Percentiles rank a stretch among this genome's conserved stretches.
Evolutionary conservation across 2,329 filamentous ascomycete genomes (phyloP).

Genomic region (Fusarium sp.): DNA sequence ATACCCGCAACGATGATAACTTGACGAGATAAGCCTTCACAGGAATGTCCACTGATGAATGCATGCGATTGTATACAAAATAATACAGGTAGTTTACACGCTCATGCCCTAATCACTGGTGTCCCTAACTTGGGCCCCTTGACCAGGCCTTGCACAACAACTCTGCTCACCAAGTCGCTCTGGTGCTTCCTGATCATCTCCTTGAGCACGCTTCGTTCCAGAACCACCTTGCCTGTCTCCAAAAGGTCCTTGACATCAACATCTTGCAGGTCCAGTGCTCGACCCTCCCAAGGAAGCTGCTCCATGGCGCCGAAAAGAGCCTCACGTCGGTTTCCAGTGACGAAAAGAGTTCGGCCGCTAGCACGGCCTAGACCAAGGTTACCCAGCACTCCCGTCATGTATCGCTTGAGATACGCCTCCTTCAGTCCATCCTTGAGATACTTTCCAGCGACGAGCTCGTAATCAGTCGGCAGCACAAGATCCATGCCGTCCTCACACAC

Average conservation of each 20-base stretch:
- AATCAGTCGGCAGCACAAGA: constrained; percentile 66
- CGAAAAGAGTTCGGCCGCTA: constrained; percentile 78
- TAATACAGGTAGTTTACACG: constrained; percentile 45
- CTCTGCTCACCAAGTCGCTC: constrained; percentile 67
- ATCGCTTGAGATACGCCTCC: constrained; percentile 68
- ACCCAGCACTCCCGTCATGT: constrained; percentile 74
- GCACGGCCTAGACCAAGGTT: constrained; percentile 75
- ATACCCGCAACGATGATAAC: constrained; percentile 11
- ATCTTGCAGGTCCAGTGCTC: constrained; percentile 75
- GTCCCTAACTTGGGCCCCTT: constrained; percentile 51
- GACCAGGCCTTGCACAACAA: constrained; percentile 57
- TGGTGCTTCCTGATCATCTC: constrained; percentile 78
- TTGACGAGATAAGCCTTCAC: not conserved
- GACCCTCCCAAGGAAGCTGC: constrained; percentile 72
- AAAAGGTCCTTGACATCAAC: constrained; percentile 97
- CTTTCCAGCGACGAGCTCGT: constrained; percentile 54
- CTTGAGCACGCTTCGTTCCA: constrained; percentile 84
- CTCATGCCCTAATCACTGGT: constrained; percentile 48
- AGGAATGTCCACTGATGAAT: not conserved
- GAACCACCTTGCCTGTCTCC: constrained; percentile 83
- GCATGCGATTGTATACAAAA: constrained; percentile 42
- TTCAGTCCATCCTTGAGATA: constrained; percentile 60
- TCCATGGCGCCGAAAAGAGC: constrained; percentile 75
- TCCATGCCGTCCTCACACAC: constrained; percentile 84
- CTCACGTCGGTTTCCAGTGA: constrained; percentile 70